A percentile compares a stretch with the other conserved stretches of the same genome.
Evolutionary conservation across 331 rosid species (phyloP).

Genomic region (Pyrus hybrid): DNA sequence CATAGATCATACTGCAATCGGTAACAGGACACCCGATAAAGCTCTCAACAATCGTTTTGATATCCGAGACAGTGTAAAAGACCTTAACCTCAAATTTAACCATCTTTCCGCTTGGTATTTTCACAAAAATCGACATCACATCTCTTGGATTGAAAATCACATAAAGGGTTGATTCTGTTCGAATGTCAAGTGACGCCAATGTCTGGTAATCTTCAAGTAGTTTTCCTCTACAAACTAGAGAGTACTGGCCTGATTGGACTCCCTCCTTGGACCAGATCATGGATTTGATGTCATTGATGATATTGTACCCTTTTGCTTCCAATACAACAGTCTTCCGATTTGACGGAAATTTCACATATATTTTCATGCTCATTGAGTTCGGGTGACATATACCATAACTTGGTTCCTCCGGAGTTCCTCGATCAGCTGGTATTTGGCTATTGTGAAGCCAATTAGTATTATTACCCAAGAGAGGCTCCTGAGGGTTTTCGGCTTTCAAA

Average conservation of each 20-base stretch:
- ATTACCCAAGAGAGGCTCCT: not conserved
- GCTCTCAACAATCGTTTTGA: slow-evolving; percentile 10
- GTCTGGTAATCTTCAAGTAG: slow-evolving; percentile 5
- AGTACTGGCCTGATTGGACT: slow-evolving; percentile 1
- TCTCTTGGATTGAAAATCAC: slow-evolving; percentile 7
- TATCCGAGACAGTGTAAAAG: slow-evolving; percentile 5
- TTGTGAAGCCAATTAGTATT: not conserved
- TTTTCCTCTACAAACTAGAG: slow-evolving; percentile 9
- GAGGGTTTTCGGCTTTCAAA: not conserved
- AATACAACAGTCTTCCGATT: not conserved
- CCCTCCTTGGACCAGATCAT: slow-evolving; percentile 12
- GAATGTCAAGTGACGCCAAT: slow-evolving; percentile 1
- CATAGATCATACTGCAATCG: not conserved
- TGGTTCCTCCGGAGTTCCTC: not conserved
- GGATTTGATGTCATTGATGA: slow-evolving; percentile 12
- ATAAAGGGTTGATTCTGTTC: slow-evolving; percentile 12
- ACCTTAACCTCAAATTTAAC: slow-evolving; percentile 4
- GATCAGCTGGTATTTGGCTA: not conserved
- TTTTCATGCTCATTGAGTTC: not conserved
- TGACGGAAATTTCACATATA: slow-evolving; percentile 7
- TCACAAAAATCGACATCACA: slow-evolving; percentile 5
- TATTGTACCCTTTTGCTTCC: slow-evolving; percentile 2
- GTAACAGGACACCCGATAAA: slow-evolving; percentile 4
- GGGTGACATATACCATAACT: not conserved
- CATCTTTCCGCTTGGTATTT: slow-evolving; percentile 1